Conservation (phyloP, 768 basidiomycete genomes). For the Ephemerocybe angulata region DNA sequence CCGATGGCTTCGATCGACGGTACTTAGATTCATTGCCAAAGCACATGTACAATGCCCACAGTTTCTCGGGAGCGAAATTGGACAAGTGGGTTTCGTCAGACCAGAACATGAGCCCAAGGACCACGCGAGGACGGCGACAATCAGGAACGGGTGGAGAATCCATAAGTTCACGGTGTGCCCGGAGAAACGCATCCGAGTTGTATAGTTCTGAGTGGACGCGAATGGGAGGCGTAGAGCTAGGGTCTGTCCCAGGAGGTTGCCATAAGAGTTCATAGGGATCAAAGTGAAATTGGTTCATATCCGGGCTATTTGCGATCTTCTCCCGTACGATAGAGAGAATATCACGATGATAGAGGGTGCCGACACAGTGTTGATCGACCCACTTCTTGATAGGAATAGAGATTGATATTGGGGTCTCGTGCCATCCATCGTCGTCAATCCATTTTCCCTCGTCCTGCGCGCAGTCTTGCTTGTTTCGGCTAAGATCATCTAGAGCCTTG, state of each 20-base stretch:
- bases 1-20: conserved; percentile 21
- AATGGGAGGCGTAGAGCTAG: conserved; percentile 8
- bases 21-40: conserved; percentile 43
- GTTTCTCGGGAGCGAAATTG: conserved; percentile 26
- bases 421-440: neutral
- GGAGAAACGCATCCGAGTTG: conserved; percentile 16
- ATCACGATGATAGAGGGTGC: neutral
- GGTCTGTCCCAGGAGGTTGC: conserved; percentile 1
- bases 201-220: conserved; percentile 17
- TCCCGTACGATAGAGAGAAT: conserved; percentile 1
- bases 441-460: neutral
- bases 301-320: neutral
- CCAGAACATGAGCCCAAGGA: conserved; percentile 14
- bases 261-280: conserved; percentile 11
- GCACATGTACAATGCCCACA: conserved; percentile 41
- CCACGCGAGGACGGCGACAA: conserved; percentile 15
- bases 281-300: neutral
- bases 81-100: conserved; percentile 20
- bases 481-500: neutral
- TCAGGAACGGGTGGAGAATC: conserved; percentile 3
- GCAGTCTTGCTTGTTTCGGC: neutral
- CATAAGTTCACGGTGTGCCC: conserved; percentile 12
- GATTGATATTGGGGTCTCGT: neutral
- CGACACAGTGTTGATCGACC: neutral
- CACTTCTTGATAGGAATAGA: neutral